Conservation (phyloP, 371 early-diverging fungal genomes). For the Mucor indicus region DNA sequence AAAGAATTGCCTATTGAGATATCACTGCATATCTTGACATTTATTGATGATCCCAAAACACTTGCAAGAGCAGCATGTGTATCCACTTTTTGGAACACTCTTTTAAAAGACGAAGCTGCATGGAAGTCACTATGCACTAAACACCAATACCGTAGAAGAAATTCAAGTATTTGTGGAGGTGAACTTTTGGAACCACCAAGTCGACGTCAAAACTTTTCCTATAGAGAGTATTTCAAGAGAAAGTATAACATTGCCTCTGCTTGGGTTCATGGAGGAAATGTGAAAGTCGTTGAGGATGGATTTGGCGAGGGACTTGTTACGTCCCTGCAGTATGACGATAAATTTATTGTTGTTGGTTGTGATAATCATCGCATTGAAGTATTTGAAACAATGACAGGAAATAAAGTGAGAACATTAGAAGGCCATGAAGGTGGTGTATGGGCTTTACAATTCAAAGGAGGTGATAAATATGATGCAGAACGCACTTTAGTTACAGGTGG, state of each 20-base stretch:
- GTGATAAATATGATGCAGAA: slow-evolving; percentile 56
- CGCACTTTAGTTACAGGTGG: slow-evolving; percentile 75
- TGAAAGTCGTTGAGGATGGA: slow-evolving; percentile 69
- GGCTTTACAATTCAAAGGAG: slow-evolving; percentile 81
- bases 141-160: slow-evolving; percentile 45
- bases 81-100: slow-evolving; percentile 70
- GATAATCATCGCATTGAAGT: slow-evolving; percentile 83
- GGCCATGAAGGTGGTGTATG: slow-evolving; percentile 95
- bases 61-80: slow-evolving; percentile 75
- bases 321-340: slow-evolving; percentile 83
- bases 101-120: slow-evolving; percentile 64
- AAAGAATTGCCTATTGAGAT: slow-evolving; percentile 75
- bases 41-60: slow-evolving; percentile 65
- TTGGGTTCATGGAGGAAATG: slow-evolving; percentile 72
- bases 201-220: slow-evolving; percentile 54
- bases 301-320: slow-evolving; percentile 80
- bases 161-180: slow-evolving; percentile 48
- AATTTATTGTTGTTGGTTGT: slow-evolving; percentile 82
- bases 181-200: slow-evolving; percentile 44
- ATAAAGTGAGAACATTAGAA: slow-evolving; percentile 60
- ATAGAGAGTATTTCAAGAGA: slow-evolving; percentile 71
- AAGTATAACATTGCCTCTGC: slow-evolving; percentile 72
- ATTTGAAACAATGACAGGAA: slow-evolving; percentile 74
- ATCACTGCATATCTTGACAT: slow-evolving; percentile 65
- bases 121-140: slow-evolving; percentile 50